These are phyloP conservation scores for Amoebophrya sp. DNA, from an alignment of 169 alveolate species.

Conservation along the genomic window DNA sequence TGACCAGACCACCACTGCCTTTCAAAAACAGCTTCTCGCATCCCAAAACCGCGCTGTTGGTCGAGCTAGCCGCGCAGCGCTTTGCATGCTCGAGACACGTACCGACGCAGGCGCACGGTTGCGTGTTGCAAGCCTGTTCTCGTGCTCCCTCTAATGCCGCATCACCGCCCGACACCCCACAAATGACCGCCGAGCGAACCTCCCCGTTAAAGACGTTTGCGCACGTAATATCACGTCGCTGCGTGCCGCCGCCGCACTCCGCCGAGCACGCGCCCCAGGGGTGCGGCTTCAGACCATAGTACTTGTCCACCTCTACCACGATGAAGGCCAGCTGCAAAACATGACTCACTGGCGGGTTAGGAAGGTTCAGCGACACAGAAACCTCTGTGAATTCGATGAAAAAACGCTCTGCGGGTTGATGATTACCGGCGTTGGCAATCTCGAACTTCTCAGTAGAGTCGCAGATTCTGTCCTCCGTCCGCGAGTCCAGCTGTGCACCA, in stretches of 20 bases:
- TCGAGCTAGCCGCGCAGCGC: background rate
- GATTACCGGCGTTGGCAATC: background rate
- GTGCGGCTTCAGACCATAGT: background rate
- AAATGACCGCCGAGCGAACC: background rate
- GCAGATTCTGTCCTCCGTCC: background rate
- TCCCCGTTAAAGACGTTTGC: background rate
- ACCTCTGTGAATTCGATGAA: background rate
- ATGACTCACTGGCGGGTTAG: background rate
- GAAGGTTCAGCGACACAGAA: background rate
- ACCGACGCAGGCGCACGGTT: background rate
- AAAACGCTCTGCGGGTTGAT: background rate
- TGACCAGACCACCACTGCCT: background rate
- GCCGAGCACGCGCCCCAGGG: background rate
- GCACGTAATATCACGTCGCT: background rate
- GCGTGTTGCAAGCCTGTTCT: background rate
- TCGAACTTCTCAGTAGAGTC: background rate
- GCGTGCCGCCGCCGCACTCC: background rate
- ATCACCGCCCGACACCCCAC: background rate
- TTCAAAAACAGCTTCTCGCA: background rate
- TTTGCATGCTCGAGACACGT: background rate
- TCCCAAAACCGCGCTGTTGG: background rate
- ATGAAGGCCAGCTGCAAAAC: background rate
- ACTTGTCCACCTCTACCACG: background rate
- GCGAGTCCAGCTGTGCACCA: background rate
- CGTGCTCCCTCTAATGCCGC: background rate